Evolutionary conservation across 495 filamentous ascomycete species (phyloP), one percentile per base, ranked within the genome.

Genomic region (Clavariopsis aquatica): DNA sequence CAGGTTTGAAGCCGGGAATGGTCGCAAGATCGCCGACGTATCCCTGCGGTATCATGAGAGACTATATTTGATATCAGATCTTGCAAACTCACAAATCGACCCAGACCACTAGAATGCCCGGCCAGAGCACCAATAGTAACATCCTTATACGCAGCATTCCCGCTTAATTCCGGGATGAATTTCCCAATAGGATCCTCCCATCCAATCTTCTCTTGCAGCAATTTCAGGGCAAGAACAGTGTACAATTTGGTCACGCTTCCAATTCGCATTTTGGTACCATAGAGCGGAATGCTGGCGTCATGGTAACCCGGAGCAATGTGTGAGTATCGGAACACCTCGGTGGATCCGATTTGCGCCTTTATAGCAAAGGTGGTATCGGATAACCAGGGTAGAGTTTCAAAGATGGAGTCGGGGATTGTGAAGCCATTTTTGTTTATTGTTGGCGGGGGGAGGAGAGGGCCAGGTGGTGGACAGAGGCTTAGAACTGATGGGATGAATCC

Each of bases 191-290:
- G 43, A 24, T 57, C 52, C 1, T 57, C 27, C 61, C 61, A 64
- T 0, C 29, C 43, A 27, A 64, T 54, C 27, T 60, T 27, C 7
- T 53, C 27, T 28, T 23, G 24, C 13, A 36, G 36, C 17, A 60
- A 13, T 38, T 60, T 19, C 2, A 59, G 15, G 7, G 63, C 63
- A 6, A 66, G 49, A 3, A 66, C 31, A 15, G 63, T 60, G 46
- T 60, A 66, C 3, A 54, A 3, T 27, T 66, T 66, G 3, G 63
- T 53, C 2, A 54, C 49, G 23, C 47, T 53, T 9, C 22, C 63
- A 51, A 66, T 47, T 2, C 55, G 62, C 41, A 59, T 59, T 29
- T 59, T 46, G 38, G 24, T 57, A 20, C 46, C 61, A 24, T 29
- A 22, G 1, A 45, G 24, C n/a, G 28, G 24, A 17, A 22, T 34